These are phyloP conservation scores for Phaseolus lunatus DNA, from an alignment of 306 rosid species.

Conservation along the genomic window DNA sequence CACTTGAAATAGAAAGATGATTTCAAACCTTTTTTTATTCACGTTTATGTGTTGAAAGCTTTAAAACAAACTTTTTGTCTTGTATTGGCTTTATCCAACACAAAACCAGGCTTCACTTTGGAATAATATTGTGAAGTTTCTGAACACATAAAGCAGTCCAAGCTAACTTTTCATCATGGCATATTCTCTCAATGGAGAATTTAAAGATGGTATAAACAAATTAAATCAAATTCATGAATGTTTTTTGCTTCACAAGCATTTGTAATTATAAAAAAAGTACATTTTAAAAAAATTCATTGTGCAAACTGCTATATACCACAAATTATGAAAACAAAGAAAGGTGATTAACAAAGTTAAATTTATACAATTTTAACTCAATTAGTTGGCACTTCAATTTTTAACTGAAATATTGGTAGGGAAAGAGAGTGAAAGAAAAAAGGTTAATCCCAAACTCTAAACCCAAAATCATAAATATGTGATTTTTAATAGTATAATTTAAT, in stretches of 20 bases:
- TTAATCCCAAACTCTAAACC: too few relatives aligned
- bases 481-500: too few relatives aligned
- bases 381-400: conserved; percentile 13
- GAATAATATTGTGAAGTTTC: neutral
- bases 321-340: too few relatives aligned
- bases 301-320: too few relatives aligned
- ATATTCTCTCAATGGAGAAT: neutral
- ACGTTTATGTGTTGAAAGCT: neutral
- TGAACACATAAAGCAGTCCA: neutral
- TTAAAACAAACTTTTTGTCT: conserved; percentile 27
- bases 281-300: neutral
- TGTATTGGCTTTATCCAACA: conserved; percentile 12
- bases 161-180: neutral
- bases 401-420: too few relatives aligned
- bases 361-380: neutral
- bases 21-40: neutral
- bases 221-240: neutral
- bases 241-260: neutral
- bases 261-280: too few relatives aligned
- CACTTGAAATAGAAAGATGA: neutral
- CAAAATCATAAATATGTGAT: too few relatives aligned
- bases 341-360: too few relatives aligned
- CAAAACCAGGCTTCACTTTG: conserved; percentile 22
- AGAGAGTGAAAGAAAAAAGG: too few relatives aligned
- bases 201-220: neutral